These are phyloP conservation scores for Rhodomyrtus tomentosa DNA, from an alignment of 345 rosid species.

Conservation along the genomic window DNA sequence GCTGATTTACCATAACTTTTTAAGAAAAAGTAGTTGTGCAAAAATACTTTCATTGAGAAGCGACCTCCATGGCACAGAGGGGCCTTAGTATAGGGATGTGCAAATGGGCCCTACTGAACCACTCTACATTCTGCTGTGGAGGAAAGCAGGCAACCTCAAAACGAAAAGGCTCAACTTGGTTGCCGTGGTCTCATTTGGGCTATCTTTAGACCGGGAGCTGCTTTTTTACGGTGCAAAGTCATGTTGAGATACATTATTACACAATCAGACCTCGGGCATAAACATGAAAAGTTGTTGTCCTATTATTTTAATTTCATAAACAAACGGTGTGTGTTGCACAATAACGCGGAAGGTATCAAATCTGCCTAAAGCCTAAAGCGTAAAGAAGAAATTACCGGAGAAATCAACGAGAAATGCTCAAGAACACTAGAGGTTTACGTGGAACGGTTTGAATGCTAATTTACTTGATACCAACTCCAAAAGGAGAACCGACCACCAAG, in stretches of 20 bases:
- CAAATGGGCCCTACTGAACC: background rate
- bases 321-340: background rate
- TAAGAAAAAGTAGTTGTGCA: background rate
- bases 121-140: background rate
- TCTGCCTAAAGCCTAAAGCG: too few relatives aligned
- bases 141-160: background rate
- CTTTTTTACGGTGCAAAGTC: background rate
- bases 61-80: background rate
- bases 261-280: background rate
- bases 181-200: background rate
- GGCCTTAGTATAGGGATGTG: background rate
- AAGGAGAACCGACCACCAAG: background rate
- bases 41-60: background rate
- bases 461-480: background rate
- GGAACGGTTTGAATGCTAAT: background rate
- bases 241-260: background rate
- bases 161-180: background rate
- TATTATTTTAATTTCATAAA: background rate
- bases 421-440: background rate
- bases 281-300: background rate
- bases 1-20: background rate
- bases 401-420: too few relatives aligned
- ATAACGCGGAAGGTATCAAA: too few relatives aligned
- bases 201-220: background rate
- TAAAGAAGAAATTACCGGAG: background rate